These are phyloP conservation scores for Tolypocladium sp. DNA, from an alignment of 2,329 filamentous ascomycete genomes.

Conservation along the genomic window DNA sequence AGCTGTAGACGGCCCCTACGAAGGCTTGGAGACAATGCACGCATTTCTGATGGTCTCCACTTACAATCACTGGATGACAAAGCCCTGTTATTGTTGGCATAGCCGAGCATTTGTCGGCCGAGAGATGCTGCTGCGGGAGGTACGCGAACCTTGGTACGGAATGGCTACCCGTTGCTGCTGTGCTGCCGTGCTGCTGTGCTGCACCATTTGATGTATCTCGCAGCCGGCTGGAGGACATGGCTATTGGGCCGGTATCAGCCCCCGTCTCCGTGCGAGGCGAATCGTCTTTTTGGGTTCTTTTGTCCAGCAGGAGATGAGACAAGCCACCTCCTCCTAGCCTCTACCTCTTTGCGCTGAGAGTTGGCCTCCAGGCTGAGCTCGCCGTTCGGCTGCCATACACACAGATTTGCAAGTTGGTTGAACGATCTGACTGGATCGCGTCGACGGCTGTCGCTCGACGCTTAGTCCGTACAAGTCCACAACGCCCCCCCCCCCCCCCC, in stretches of 20 bases:
- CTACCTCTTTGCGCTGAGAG: neutral
- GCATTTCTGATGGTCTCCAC: no score
- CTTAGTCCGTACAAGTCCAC: neutral
- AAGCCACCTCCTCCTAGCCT: neutral
- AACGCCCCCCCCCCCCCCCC: neutral
- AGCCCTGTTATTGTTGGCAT: neutral
- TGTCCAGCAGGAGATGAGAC: neutral
- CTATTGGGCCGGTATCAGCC: neutral
- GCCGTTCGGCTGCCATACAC: neutral
- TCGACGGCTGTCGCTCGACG: neutral
- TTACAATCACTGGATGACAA: no score
- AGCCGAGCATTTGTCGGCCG: neutral
- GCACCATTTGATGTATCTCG: neutral
- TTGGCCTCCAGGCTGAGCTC: neutral
- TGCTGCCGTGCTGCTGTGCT: neutral
- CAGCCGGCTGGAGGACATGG: neutral
- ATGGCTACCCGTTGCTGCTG: neutral
- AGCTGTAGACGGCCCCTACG: no score
- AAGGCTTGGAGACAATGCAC: no score
- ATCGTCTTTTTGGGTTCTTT: neutral
- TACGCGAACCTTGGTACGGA: neutral
- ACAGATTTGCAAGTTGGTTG: neutral
- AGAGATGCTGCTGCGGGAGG: neutral
- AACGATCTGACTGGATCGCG: neutral
- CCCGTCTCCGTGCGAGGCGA: neutral